Conservation (phyloP, 2,329 filamentous ascomycete species). For the Alternaria hordeiaustralica region DNA sequence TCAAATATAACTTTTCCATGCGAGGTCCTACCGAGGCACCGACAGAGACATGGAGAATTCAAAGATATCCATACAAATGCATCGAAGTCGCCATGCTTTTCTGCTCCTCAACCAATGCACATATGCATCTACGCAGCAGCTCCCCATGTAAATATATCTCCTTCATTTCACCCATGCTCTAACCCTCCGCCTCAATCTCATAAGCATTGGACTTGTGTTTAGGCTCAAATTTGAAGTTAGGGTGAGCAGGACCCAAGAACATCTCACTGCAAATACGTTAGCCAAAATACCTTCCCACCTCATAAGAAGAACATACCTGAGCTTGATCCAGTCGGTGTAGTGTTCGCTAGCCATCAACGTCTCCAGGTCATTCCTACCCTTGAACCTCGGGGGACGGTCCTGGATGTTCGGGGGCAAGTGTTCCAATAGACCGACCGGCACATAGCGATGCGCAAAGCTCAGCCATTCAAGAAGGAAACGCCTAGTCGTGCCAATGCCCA, state of each 20-base stretch:
- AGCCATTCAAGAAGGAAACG: conserved; percentile 95
- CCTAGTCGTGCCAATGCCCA: conserved; percentile 87
- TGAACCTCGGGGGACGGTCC: conserved; percentile 84
- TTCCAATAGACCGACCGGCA: conserved; percentile 87
- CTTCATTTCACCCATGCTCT: neutral
- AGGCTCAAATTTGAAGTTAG: conserved; percentile 90
- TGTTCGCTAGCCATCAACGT: conserved; percentile 89
- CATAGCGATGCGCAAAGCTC: conserved; percentile 90
- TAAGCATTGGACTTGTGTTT: conserved; percentile 98
- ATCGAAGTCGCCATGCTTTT: neutral
- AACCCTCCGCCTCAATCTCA: conserved; percentile 68
- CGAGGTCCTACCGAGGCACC: neutral
- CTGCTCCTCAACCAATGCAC: neutral
- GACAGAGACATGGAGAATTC: neutral
- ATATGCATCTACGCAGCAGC: neutral
- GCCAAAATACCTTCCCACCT: neutral
- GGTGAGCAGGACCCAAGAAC: conserved; percentile 91
- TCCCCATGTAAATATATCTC: neutral
- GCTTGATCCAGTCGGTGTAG: conserved; percentile 98
- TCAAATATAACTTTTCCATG: neutral
- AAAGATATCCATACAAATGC: neutral
- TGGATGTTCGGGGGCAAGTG: conserved; percentile 86
- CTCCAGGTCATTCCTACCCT: conserved; percentile 87
- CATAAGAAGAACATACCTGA: conserved; percentile 68
- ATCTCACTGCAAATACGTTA: conserved; percentile 73